phyloP scores from a whole-genome alignment of 164 flowering plant species.

The Stephania japonica region DNA sequence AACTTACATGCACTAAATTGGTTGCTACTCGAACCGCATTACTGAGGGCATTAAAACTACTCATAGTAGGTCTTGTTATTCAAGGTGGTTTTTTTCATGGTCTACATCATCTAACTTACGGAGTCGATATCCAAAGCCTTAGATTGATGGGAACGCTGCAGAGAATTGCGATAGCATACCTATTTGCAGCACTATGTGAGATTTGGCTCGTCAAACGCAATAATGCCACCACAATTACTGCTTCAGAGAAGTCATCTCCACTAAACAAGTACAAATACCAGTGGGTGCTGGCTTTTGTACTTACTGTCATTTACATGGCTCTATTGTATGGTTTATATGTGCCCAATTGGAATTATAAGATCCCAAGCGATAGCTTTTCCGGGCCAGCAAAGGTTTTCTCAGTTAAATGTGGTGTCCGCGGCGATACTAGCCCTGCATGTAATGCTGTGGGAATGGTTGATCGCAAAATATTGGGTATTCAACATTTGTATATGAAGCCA shows the following conservation, averaged over 20 bases:
- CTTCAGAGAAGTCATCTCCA: constrained; percentile 31
- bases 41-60: constrained; percentile 6
- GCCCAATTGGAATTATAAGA: constrained; percentile 66
- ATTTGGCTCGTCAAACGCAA: constrained; percentile 54
- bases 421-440: constrained; percentile 76
- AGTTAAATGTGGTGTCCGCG: constrained; percentile 73
- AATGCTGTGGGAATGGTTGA: constrained; percentile 82
- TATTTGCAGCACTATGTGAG: constrained; percentile 57
- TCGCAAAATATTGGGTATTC: constrained; percentile 54
- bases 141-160: constrained; percentile 9
- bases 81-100: constrained; percentile 12
- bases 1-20: neutral
- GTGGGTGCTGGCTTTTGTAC: constrained; percentile 33
- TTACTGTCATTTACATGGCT: constrained; percentile 33
- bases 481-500: constrained; percentile 53
- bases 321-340: constrained; percentile 63
- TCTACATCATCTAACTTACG: constrained; percentile 7
- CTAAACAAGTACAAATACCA: constrained; percentile 47
- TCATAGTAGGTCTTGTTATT: neutral
- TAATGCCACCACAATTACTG: constrained; percentile 19
- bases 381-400: neutral
- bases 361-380: constrained; percentile 23
- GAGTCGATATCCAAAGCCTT: constrained; percentile 1
- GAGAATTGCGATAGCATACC: constrained; percentile 13
- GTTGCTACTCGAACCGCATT: constrained; percentile 11